Conservation (phyloP, 306 rosid genomes). For the Quillaja saponaria region DNA sequence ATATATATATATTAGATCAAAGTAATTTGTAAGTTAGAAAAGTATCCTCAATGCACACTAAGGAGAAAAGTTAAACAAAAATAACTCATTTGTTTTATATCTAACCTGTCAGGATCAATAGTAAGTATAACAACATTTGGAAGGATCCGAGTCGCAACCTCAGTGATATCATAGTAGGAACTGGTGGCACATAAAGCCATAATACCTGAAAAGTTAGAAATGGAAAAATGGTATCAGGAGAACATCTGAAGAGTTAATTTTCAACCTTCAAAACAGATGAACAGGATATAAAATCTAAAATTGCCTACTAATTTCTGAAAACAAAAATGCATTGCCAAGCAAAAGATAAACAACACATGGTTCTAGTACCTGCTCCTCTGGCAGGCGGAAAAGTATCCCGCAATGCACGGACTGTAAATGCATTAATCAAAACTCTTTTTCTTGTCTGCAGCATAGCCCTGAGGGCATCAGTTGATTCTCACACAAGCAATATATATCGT, state of each 20-base stretch:
- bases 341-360: slow-evolving; percentile 4
- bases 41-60: background rate
- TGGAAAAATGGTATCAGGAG: slow-evolving; percentile 2
- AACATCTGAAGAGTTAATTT: slow-evolving; percentile 14
- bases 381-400: slow-evolving; percentile 98
- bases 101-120: slow-evolving; percentile 91
- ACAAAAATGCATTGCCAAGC: background rate
- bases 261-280: slow-evolving; percentile 20
- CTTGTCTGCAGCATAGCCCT: slow-evolving; percentile 70
- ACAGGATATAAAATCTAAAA: slow-evolving; percentile 4
- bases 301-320: background rate
- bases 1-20: too few relatives aligned
- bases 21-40: too few relatives aligned
- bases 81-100: background rate
- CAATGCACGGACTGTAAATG: slow-evolving; percentile 97
- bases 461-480: slow-evolving; percentile 34
- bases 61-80: slow-evolving; percentile 1
- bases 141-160: slow-evolving; percentile 93
- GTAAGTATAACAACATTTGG: slow-evolving; percentile 90
- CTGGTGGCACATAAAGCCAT: slow-evolving; percentile 99
- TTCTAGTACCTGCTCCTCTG: slow-evolving; percentile 88
- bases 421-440: slow-evolving; percentile 95
- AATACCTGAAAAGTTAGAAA: slow-evolving; percentile 61
- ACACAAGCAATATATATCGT: slow-evolving; percentile 22
- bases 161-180: slow-evolving; percentile 84